Percentiles rank a stretch among this genome's conserved stretches.
These are phyloP conservation scores for Diaporthe sp. DNA, from an alignment of 2,329 filamentous ascomycete species.

Conservation along the genomic window DNA sequence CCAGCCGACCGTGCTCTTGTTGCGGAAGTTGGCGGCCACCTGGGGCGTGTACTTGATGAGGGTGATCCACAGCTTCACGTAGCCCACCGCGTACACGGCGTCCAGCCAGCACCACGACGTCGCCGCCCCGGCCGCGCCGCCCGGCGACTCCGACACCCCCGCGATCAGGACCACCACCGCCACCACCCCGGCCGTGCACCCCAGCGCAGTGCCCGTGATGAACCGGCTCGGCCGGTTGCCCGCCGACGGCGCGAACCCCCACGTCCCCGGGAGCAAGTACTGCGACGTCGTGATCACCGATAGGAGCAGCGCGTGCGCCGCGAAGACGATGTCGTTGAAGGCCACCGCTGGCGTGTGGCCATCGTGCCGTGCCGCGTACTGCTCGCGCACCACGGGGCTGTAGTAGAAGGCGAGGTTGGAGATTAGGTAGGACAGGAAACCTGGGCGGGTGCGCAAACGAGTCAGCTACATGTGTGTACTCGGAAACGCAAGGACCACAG, in stretches of 20 bases:
- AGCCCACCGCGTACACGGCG: constrained; percentile 78
- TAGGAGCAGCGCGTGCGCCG: constrained; percentile 82
- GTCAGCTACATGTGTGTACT: constrained; percentile 29
- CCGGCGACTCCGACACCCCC: constrained; percentile 50
- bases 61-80: constrained; percentile 90
- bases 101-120: constrained; percentile 72
- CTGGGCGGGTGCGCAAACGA: constrained; percentile 52
- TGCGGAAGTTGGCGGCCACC: constrained; percentile 84
- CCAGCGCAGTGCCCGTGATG: constrained; percentile 79
- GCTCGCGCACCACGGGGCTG: constrained; percentile 80
- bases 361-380: constrained; percentile 86
- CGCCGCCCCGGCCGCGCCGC: constrained; percentile 52
- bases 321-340: constrained; percentile 92
- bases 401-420: constrained; percentile 84
- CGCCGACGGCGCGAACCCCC: constrained; percentile 78
- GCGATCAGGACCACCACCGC: constrained; percentile 63
- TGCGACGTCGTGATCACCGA: constrained; percentile 83
- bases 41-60: constrained; percentile 95
- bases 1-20: constrained; percentile 90
- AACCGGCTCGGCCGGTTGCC: constrained; percentile 70
- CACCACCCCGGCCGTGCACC: constrained; percentile 74
- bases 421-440: constrained; percentile 81
- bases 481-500: background rate
- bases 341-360: constrained; percentile 86
- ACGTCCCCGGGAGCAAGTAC: constrained; percentile 77